Conservation (phyloP, 2,329 filamentous ascomycete species). For the Pyricularia pennisetigena region DNA sequence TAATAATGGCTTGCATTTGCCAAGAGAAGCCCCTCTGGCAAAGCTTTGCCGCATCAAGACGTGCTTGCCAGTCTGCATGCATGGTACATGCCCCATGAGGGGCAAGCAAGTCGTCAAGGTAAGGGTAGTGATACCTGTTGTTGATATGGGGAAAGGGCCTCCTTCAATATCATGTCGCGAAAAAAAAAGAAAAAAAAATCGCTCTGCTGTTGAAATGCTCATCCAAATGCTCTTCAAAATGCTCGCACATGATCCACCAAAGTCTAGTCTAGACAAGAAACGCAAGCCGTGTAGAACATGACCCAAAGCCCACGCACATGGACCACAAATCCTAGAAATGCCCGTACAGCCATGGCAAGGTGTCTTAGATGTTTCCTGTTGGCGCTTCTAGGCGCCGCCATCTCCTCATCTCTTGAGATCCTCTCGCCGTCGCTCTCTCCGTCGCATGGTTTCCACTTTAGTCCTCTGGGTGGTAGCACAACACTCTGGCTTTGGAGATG, state of each 20-base stretch:
- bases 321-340: background rate
- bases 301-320: background rate
- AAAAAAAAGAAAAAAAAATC: background rate
- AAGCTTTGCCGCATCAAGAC: background rate
- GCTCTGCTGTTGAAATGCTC: background rate
- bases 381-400: background rate
- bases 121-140: too few relatives aligned
- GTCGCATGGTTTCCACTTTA: background rate
- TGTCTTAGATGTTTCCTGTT: background rate
- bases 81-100: background rate
- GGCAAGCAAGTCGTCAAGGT: background rate
- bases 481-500: constrained; percentile 55
- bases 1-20: background rate
- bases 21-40: too few relatives aligned
- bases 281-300: background rate
- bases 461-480: constrained; percentile 34
- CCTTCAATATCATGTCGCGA: background rate
- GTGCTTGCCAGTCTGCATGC: too few relatives aligned
- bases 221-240: too few relatives aligned
- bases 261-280: background rate
- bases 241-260: background rate
- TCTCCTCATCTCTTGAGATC: background rate
- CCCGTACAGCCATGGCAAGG: background rate
- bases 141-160: background rate
- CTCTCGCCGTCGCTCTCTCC: too few relatives aligned